A percentile compares a stretch with the other conserved stretches of the same genome.
These are phyloP conservation scores for Aureobasidium sp. DNA, from an alignment of 2,329 filamentous ascomycete genomes.

Conservation along the genomic window DNA sequence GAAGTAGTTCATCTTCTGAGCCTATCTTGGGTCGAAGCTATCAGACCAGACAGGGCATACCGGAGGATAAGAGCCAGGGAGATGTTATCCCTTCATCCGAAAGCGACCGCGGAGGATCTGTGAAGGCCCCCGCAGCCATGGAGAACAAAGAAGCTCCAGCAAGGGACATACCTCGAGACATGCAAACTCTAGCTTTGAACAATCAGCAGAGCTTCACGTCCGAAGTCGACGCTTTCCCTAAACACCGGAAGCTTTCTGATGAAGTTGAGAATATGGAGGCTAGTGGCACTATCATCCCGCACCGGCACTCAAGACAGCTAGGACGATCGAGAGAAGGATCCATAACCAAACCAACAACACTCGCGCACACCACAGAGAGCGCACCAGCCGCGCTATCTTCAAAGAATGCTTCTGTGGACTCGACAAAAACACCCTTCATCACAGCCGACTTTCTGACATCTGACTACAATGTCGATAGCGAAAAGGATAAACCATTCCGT, in stretches of 20 bases:
- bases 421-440: conserved; percentile 24
- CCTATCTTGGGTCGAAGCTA: neutral
- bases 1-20: conserved; percentile 15
- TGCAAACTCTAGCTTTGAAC: conserved; percentile 33
- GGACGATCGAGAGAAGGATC: conserved; percentile 2
- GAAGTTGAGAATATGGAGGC: conserved; percentile 34
- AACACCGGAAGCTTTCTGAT: neutral
- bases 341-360: neutral
- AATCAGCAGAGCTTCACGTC: conserved; percentile 30
- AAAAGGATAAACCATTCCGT: conserved; percentile 32
- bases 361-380: conserved; percentile 22
- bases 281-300: conserved; percentile 36
- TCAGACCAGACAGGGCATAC: neutral
- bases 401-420: neutral
- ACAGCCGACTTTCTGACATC: conserved; percentile 32
- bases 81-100: neutral
- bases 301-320: conserved; percentile 17
- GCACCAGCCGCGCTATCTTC: conserved; percentile 13
- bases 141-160: neutral
- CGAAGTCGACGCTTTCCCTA: conserved; percentile 18
- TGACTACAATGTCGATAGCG: conserved; percentile 29
- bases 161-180: conserved; percentile 29
- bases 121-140: neutral
- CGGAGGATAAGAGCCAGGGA: neutral
- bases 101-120: neutral